phyloP scores from a whole-genome alignment of 768 basidiomycete genomes.

The Lactarius indigo region DNA sequence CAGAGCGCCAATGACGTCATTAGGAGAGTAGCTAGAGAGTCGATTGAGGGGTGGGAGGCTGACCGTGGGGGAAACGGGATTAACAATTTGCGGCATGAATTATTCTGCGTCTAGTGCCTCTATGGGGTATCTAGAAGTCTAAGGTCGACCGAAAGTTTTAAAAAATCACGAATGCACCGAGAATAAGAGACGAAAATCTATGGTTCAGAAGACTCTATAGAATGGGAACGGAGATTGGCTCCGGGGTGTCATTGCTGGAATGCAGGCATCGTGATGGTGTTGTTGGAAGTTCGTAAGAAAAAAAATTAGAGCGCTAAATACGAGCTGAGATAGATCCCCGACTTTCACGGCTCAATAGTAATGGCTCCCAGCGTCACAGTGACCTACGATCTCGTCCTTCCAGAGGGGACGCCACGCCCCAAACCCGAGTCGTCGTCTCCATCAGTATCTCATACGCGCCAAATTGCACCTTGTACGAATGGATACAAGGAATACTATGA shows the following conservation, averaged over 20 bases:
- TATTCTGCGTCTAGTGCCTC: slow-evolving; percentile 9
- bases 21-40: slow-evolving; percentile 37
- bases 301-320: slow-evolving; percentile 1
- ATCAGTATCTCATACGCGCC: slow-evolving; percentile 27
- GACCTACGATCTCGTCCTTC: slow-evolving; percentile 44
- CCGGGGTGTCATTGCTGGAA: neutral
- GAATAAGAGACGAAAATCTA: neutral
- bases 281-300: neutral
- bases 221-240: neutral
- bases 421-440: slow-evolving; percentile 25
- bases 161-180: neutral
- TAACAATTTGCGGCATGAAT: slow-evolving; percentile 4
- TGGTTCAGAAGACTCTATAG: neutral
- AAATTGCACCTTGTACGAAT: slow-evolving; percentile 24
- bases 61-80: slow-evolving; percentile 41
- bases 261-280: slow-evolving; percentile 17
- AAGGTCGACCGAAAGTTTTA: slow-evolving; percentile 3
- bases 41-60: slow-evolving; percentile 56
- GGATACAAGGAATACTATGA: slow-evolving; percentile 46
- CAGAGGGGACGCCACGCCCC: slow-evolving; percentile 29
- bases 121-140: slow-evolving; percentile 17
- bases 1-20: slow-evolving; percentile 41
- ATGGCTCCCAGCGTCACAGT: slow-evolving; percentile 34
- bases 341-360: slow-evolving; percentile 4
- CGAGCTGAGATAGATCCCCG: neutral